Percentiles rank a stretch among this genome's conserved stretches.
Evolutionary conservation across 495 filamentous ascomycete genomes (phyloP).

Genomic region (Aspergillus egyptiacus): DNA sequence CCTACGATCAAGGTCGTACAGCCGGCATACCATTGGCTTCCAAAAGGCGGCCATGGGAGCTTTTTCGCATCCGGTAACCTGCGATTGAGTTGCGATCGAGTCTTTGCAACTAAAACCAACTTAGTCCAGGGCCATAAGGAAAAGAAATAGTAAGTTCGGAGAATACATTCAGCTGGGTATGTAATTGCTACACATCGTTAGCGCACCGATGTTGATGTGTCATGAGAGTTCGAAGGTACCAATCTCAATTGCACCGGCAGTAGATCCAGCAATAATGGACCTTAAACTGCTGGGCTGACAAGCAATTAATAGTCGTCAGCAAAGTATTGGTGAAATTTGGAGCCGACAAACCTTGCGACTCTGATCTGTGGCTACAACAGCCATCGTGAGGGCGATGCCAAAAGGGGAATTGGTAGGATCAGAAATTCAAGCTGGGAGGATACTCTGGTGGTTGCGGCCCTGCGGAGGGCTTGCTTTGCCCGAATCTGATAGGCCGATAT

Average conservation of each 20-base stretch:
- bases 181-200: slow-evolving; percentile 65
- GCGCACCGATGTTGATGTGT: background rate
- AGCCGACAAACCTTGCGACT: slow-evolving; percentile 43
- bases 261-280: slow-evolving; percentile 82
- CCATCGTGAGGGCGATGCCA: slow-evolving; percentile 26
- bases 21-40: slow-evolving; percentile 92
- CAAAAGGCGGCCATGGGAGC: slow-evolving; percentile 94
- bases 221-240: slow-evolving; percentile 40
- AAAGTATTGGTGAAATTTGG: background rate
- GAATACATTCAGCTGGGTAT: slow-evolving; percentile 90
- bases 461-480: background rate
- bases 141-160: background rate
- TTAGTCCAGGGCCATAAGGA: slow-evolving; percentile 14
- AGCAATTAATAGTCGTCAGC: slow-evolving; percentile 15
- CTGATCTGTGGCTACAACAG: slow-evolving; percentile 35
- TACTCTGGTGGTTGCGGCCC: too few relatives aligned
- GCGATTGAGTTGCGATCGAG: slow-evolving; percentile 87
- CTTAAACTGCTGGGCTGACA: slow-evolving; percentile 68
- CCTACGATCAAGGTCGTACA: slow-evolving; percentile 97
- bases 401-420: background rate
- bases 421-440: too few relatives aligned
- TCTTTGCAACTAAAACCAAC: slow-evolving; percentile 70
- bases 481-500: background rate
- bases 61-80: slow-evolving; percentile 73
- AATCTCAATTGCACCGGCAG: slow-evolving; percentile 93